These are phyloP conservation scores for Corylus avellana DNA, from an alignment of 306 rosid genomes.

Conservation along the genomic window DNA sequence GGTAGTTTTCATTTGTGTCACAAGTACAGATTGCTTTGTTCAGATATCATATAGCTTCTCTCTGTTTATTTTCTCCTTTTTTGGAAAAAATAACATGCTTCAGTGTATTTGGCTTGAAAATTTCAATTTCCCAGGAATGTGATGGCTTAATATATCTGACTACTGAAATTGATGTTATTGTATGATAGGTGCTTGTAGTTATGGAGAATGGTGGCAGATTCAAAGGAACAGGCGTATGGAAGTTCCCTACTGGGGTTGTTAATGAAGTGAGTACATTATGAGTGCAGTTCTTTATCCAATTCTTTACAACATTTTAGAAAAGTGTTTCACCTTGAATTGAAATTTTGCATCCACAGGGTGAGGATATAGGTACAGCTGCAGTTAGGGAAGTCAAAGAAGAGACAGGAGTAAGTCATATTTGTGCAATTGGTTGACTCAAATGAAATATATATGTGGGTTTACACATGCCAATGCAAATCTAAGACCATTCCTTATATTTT, in stretches of 20 bases:
- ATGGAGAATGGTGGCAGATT: constrained; percentile 67
- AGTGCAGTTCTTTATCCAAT: background rate
- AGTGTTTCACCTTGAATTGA: background rate
- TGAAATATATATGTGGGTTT: background rate
- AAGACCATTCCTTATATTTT: constrained; percentile 24
- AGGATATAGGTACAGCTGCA: constrained; percentile 76
- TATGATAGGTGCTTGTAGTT: constrained; percentile 73
- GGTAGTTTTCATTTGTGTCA: too few species aligned
- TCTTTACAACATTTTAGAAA: background rate
- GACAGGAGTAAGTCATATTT: constrained; percentile 70
- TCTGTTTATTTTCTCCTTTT: too few species aligned
- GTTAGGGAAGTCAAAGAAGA: constrained; percentile 90
- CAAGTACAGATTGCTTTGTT: too few species aligned
- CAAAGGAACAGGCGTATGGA: constrained; percentile 72
- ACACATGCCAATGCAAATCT: background rate
- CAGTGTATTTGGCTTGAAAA: background rate
- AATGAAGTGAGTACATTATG: constrained; percentile 54
- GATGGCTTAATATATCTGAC: constrained; percentile 2
- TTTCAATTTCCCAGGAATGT: background rate
- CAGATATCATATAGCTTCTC: too few species aligned
- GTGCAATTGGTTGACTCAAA: constrained; percentile 1
- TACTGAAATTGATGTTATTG: constrained; percentile 17
- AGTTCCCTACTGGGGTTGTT: constrained; percentile 82
- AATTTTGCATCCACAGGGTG: constrained; percentile 54
- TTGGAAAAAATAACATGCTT: background rate